These are phyloP conservation scores for Alternaria brassicae DNA, from an alignment of 2,329 filamentous ascomycete genomes.

Conservation along the genomic window DNA sequence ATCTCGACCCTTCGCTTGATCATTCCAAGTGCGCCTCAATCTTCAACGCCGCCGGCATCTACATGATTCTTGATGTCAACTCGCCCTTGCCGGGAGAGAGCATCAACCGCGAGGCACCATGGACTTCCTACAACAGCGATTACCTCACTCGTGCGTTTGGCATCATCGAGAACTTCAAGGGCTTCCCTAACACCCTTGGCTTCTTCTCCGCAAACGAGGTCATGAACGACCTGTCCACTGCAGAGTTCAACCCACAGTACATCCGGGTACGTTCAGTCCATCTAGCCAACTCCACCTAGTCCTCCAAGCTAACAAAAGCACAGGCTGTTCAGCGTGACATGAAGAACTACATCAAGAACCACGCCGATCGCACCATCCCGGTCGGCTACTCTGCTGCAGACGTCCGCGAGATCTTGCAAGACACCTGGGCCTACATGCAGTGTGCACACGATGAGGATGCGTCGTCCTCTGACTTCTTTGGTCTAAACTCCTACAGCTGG, in stretches of 20 bases:
- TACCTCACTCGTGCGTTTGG: constrained; percentile 67
- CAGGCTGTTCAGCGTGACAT: constrained; percentile 69
- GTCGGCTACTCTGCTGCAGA: constrained; percentile 77
- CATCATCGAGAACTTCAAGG: constrained; percentile 71
- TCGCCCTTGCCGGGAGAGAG: constrained; percentile 64
- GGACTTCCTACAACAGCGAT: constrained; percentile 61
- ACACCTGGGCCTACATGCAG: constrained; percentile 78
- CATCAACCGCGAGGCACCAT: constrained; percentile 63
- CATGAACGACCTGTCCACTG: constrained; percentile 65
- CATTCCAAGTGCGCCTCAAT: constrained; percentile 69
- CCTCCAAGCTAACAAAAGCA: not conserved
- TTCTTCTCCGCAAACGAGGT: constrained; percentile 75
- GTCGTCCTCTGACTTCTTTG: constrained; percentile 76
- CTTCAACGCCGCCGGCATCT: constrained; percentile 71
- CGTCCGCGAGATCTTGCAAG: constrained; percentile 74
- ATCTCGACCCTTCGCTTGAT: constrained; percentile 65
- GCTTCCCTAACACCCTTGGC: constrained; percentile 69
- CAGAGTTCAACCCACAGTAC: constrained; percentile 63
- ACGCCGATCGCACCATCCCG: constrained; percentile 65
- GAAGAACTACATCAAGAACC: constrained; percentile 70
- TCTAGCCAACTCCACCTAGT: not conserved
- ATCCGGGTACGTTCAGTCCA: constrained; percentile 55
- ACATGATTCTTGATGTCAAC: constrained; percentile 72
- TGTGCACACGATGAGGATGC: constrained; percentile 65
- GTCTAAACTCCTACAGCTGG: constrained; percentile 77